phyloP scores from a whole-genome alignment of 805 yeast species.

The Candida sithepensis region DNA sequence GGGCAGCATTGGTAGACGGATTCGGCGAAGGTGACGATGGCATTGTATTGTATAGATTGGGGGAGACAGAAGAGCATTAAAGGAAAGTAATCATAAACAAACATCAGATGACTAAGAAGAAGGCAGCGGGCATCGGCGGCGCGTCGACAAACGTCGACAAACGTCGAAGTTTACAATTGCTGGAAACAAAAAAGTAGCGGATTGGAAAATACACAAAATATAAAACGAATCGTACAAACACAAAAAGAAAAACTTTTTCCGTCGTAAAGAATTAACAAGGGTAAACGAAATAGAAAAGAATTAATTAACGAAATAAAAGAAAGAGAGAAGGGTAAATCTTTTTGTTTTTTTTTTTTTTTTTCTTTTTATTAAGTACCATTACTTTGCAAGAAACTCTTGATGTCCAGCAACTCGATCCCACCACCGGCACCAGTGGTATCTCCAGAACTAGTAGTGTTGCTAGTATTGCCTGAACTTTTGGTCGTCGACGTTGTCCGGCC shows the following conservation, averaged over 20 bases:
- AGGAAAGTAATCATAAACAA: no score
- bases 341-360: not conserved
- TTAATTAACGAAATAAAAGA: no score
- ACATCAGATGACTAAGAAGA: no score
- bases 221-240: not conserved
- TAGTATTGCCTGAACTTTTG: not conserved
- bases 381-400: constrained; percentile 20
- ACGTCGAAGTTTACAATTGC: no score
- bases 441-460: constrained; percentile 3
- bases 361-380: constrained; percentile 10
- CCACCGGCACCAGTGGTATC: no score
- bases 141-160: no score
- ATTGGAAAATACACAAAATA: not conserved
- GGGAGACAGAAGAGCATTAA: no score
- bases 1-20: not conserved
- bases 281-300: no score
- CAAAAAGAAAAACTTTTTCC: not conserved
- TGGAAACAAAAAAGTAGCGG: not conserved
- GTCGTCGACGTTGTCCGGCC: constrained; percentile 7
- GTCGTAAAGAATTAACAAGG: no score
- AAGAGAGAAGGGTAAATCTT: no score
- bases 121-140: no score
- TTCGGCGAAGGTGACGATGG: not conserved
- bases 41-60: not conserved
- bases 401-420: constrained; percentile 17